A percentile compares a stretch with the other conserved stretches of the same genome.
Conservation (phyloP, 768 basidiomycete genomes). For the Lentinus tigrinus region DNA sequence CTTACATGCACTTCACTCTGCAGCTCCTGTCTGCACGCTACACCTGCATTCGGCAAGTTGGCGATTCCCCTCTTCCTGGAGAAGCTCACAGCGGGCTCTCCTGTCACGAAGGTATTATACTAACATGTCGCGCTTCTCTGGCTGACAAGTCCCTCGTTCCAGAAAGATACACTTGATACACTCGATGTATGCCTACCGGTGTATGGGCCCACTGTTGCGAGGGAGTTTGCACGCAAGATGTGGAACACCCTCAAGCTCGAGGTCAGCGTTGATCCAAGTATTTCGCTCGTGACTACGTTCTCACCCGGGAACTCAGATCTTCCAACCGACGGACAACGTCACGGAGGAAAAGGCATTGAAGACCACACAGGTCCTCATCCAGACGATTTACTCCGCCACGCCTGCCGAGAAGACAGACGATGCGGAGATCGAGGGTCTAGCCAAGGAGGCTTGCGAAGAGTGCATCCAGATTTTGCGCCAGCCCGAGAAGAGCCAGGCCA, state of each 20-base stretch:
- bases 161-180: slow-evolving; percentile 86
- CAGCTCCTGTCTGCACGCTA: slow-evolving; percentile 74
- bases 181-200: slow-evolving; percentile 77
- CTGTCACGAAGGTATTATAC: slow-evolving; percentile 72
- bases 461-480: slow-evolving; percentile 79
- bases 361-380: slow-evolving; percentile 69
- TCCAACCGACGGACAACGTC: slow-evolving; percentile 81
- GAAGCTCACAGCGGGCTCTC: slow-evolving; percentile 82
- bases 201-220: slow-evolving; percentile 67
- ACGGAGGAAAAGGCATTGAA: slow-evolving; percentile 76
- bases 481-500: slow-evolving; percentile 92
- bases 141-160: slow-evolving; percentile 8
- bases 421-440: slow-evolving; percentile 48
- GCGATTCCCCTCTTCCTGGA: slow-evolving; percentile 90
- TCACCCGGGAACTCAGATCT: slow-evolving; percentile 54
- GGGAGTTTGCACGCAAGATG: slow-evolving; percentile 67
- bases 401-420: slow-evolving; percentile 29
- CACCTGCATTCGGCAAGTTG: slow-evolving; percentile 77
- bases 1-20: background rate
- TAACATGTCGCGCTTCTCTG: background rate
- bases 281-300: background rate
- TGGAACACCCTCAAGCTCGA: slow-evolving; percentile 93
- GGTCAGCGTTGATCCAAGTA: slow-evolving; percentile 46
- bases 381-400: slow-evolving; percentile 56
- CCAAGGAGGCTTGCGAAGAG: slow-evolving; percentile 75